A percentile compares a stretch with the other conserved stretches of the same genome.
These are phyloP conservation scores for Termitomyces sp. DNA, from an alignment of 768 basidiomycete genomes.

Conservation along the genomic window DNA sequence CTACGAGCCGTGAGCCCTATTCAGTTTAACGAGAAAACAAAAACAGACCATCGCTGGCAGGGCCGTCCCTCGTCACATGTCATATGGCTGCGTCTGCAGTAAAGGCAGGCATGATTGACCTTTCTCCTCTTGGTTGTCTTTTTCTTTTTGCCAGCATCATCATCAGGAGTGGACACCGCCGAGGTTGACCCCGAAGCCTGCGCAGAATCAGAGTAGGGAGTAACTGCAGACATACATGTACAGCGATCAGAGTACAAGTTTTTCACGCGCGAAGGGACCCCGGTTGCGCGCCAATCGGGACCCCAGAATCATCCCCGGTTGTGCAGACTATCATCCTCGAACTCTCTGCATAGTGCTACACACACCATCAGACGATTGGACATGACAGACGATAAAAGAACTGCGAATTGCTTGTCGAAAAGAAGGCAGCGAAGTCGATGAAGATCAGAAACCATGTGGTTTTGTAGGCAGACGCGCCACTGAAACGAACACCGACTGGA, in stretches of 20 bases:
- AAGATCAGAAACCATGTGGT: no score
- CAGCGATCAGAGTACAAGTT: not conserved
- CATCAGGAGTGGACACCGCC: not conserved
- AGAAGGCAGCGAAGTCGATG: no score
- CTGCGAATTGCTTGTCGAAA: no score
- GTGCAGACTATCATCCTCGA: no score
- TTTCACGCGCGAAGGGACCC: not conserved
- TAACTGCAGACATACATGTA: conserved; percentile 6
- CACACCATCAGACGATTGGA: not conserved
- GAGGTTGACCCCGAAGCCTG: conserved; percentile 2
- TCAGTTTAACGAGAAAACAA: conserved; percentile 2
- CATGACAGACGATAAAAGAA: no score
- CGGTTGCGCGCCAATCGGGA: not conserved
- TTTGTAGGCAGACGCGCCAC: no score
- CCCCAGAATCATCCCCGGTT: not conserved
- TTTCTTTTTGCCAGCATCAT: conserved; percentile 20
- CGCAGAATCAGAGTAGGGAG: conserved; percentile 6
- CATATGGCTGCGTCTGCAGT: conserved; percentile 91
- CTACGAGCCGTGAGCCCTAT: conserved; percentile 30
- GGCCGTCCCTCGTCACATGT: conserved; percentile 87
- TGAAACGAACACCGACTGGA: no score
- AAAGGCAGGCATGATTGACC: conserved; percentile 90
- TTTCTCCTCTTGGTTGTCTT: conserved; percentile 67
- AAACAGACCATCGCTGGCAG: conserved; percentile 87
- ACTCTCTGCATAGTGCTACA: no score